Percentiles rank a stretch among this genome's conserved stretches.
These are phyloP conservation scores for Solanum hybrid DNA, from an alignment of 305 asterid species.

Conservation along the genomic window DNA sequence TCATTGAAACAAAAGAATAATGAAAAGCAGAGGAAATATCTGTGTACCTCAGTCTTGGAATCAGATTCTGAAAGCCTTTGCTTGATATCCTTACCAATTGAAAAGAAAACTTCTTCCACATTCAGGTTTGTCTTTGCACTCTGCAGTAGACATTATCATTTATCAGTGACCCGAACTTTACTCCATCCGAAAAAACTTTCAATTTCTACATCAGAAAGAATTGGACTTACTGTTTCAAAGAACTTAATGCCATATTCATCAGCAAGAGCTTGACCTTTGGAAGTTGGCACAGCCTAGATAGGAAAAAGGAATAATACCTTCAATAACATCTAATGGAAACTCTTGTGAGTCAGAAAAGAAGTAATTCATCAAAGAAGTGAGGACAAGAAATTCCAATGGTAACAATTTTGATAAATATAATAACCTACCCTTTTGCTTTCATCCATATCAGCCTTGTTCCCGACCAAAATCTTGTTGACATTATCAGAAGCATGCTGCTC, in stretches of 20 bases:
- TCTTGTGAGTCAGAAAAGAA: not conserved
- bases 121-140: slow-evolving; percentile 42
- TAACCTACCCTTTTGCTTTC: slow-evolving; percentile 66
- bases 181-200: not conserved
- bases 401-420: not conserved
- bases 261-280: slow-evolving; percentile 82
- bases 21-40: not conserved
- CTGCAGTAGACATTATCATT: slow-evolving; percentile 12
- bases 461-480: slow-evolving; percentile 62
- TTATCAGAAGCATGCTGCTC: slow-evolving; percentile 69
- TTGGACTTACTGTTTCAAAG: slow-evolving; percentile 62
- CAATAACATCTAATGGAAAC: not conserved
- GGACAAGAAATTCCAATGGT: not conserved
- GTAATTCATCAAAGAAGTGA: not conserved
- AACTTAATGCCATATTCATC: slow-evolving; percentile 87
- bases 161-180: not conserved
- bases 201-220: not conserved
- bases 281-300: slow-evolving; percentile 62
- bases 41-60: slow-evolving; percentile 27
- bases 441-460: slow-evolving; percentile 78
- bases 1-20: not conserved
- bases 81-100: slow-evolving; percentile 34
- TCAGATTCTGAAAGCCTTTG: slow-evolving; percentile 36
- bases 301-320: not conserved
- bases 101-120: slow-evolving; percentile 40